Conservation (phyloP, 192 early-diverging fungal species). For the Mortierella alpina region DNA sequence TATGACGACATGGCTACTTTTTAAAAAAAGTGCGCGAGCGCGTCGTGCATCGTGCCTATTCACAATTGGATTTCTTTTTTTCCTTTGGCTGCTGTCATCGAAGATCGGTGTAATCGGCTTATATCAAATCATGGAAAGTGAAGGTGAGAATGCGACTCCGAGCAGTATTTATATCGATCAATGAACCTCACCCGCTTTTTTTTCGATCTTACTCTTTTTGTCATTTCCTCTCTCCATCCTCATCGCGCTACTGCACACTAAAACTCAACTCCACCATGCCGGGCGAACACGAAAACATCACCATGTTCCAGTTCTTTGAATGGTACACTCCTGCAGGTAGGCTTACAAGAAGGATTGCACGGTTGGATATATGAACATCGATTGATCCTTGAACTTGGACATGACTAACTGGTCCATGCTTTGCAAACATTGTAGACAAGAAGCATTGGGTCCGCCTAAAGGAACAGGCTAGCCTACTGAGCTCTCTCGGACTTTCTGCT, state of each 20-base stretch:
- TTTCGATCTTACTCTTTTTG: neutral
- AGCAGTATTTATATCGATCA: too few relatives aligned
- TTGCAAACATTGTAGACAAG: slow-evolving; percentile 6
- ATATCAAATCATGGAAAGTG: too few relatives aligned
- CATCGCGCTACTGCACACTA: neutral
- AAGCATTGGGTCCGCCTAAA: slow-evolving; percentile 47
- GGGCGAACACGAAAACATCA: slow-evolving; percentile 19
- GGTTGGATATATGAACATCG: neutral
- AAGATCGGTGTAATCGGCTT: too few relatives aligned
- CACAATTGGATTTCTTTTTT: too few relatives aligned
- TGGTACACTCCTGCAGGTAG: slow-evolving; percentile 24
- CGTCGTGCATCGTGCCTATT: too few relatives aligned
- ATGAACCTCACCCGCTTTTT: too few relatives aligned
- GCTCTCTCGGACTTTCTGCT: slow-evolving; percentile 54
- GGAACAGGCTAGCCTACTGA: slow-evolving; percentile 55
- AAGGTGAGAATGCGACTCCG: too few relatives aligned
- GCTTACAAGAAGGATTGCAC: too few relatives aligned
- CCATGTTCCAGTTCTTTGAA: slow-evolving; percentile 35
- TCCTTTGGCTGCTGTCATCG: too few relatives aligned
- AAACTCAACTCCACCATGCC: neutral
- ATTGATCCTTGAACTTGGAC: neutral
- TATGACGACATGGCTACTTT: too few relatives aligned
- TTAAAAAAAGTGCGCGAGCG: too few relatives aligned
- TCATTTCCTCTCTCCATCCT: neutral
- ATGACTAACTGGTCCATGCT: neutral